Evolutionary conservation across 2,329 filamentous ascomycete genomes (phyloP).

Genomic region (Fusarium abutilonis): DNA sequence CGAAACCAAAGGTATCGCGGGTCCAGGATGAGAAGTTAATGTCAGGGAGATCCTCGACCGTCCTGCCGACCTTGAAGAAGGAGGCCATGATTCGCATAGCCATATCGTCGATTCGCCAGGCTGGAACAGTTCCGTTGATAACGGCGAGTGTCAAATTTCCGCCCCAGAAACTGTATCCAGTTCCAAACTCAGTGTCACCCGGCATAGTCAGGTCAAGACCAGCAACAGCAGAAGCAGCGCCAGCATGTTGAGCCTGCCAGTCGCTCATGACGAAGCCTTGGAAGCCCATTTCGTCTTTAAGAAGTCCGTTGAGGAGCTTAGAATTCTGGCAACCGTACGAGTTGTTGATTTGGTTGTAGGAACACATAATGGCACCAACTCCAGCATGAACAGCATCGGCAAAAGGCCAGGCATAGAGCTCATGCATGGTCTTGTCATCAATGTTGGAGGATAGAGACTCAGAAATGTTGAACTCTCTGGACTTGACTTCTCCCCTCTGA

Average conservation of each 20-base stretch:
- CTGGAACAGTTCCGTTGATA: conserved; percentile 87
- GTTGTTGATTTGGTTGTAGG: conserved; percentile 83
- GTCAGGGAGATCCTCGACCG: conserved; percentile 56
- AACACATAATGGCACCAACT: conserved; percentile 71
- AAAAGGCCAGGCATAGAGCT: conserved; percentile 82
- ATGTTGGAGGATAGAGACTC: conserved; percentile 70
- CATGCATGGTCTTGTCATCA: conserved; percentile 78
- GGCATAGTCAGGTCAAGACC: conserved; percentile 92
- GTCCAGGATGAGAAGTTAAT: conserved; percentile 94
- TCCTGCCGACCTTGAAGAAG: conserved; percentile 72
- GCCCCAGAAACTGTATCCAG: conserved; percentile 80
- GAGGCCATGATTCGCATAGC: conserved; percentile 81
- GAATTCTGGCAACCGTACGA: conserved; percentile 84
- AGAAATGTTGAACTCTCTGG: conserved; percentile 67
- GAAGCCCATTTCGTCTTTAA: conserved; percentile 84
- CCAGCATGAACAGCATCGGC: conserved; percentile 76
- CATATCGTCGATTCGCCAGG: conserved; percentile 92
- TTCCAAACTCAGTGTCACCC: conserved; percentile 81
- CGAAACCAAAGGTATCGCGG: conserved; percentile 74
- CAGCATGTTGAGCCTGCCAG: conserved; percentile 79
- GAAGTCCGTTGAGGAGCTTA: conserved; percentile 75
- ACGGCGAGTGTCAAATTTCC: conserved; percentile 87
- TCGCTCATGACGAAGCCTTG: conserved; percentile 85
- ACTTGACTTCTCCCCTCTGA: conserved; percentile 64
- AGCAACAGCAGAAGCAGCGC: conserved; percentile 71